Conservation (phyloP, 148 eudicot genomes). For the Polygonum maritimum region DNA sequence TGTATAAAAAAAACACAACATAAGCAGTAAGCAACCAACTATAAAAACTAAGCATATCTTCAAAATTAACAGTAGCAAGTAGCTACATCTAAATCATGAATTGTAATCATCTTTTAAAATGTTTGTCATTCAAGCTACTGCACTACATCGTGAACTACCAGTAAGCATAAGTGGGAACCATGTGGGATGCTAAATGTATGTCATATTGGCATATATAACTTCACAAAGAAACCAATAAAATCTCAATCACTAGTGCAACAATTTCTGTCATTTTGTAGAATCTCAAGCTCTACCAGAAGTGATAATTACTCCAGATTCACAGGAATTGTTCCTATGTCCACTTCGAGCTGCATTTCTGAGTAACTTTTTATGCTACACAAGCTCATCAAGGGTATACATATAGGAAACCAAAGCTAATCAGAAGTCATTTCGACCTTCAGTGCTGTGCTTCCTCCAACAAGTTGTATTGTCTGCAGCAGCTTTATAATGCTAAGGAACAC, state of each 20-base stretch:
- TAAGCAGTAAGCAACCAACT: neutral
- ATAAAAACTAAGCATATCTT: neutral
- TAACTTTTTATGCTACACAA: neutral
- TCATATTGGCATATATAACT: neutral
- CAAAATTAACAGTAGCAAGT: neutral
- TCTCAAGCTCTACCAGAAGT: neutral
- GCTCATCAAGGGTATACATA: neutral
- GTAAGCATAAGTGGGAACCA: neutral
- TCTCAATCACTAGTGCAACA: neutral
- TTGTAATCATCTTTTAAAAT: neutral
- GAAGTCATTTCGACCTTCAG: neutral
- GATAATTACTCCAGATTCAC: neutral
- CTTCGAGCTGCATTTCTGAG: neutral
- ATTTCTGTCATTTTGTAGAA: neutral
- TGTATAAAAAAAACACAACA: neutral
- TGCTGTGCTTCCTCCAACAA: neutral
- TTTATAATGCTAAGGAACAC: neutral
- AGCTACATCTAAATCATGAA: too few relatives aligned
- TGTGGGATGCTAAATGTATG: neutral
- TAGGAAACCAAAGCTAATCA: neutral
- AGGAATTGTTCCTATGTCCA: neutral
- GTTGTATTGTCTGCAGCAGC: neutral
- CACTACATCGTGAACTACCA: neutral
- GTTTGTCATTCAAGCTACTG: neutral
- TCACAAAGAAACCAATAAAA: neutral